Evolutionary conservation across 331 rosid genomes (phyloP).

Genomic region (Spiraea crenata): DNA sequence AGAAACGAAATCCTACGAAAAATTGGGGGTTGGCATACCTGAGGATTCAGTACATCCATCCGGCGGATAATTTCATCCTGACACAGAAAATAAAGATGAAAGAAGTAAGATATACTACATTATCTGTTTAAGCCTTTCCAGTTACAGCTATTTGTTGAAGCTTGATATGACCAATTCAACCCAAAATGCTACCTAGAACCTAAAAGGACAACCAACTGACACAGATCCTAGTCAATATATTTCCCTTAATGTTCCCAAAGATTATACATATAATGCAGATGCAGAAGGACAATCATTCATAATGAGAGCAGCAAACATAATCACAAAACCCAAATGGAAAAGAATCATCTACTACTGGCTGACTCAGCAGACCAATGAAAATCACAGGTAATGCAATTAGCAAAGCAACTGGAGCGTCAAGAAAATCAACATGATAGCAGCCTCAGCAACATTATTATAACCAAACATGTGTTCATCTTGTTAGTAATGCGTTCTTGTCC

Average conservation of each 20-base stretch:
- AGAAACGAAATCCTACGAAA: slow-evolving; percentile 1
- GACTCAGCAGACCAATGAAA: slow-evolving; percentile 11
- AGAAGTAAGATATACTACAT: slow-evolving; percentile 29
- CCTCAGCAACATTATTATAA: slow-evolving; percentile 7
- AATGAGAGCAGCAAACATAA: background rate
- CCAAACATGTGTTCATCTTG: background rate
- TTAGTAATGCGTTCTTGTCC: too few relatives aligned
- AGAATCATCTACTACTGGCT: background rate
- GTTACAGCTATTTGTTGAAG: slow-evolving; percentile 7
- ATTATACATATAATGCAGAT: background rate
- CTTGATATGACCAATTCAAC: background rate
- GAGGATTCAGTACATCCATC: slow-evolving; percentile 85
- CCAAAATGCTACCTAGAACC: background rate
- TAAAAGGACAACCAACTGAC: background rate
- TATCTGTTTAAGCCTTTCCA: slow-evolving; percentile 5
- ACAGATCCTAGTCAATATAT: background rate
- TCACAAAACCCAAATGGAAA: background rate
- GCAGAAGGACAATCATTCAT: background rate
- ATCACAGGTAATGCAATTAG: slow-evolving; percentile 7
- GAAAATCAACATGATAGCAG: slow-evolving; percentile 6
- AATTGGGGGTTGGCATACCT: slow-evolving; percentile 45
- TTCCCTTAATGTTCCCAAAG: background rate
- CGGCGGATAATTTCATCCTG: slow-evolving; percentile 70
- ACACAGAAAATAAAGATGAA: slow-evolving; percentile 15
- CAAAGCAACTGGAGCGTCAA: background rate